Evolutionary conservation across 208 protist genomes (phyloP).

Genomic region (Trypanosoma theileri): DNA sequence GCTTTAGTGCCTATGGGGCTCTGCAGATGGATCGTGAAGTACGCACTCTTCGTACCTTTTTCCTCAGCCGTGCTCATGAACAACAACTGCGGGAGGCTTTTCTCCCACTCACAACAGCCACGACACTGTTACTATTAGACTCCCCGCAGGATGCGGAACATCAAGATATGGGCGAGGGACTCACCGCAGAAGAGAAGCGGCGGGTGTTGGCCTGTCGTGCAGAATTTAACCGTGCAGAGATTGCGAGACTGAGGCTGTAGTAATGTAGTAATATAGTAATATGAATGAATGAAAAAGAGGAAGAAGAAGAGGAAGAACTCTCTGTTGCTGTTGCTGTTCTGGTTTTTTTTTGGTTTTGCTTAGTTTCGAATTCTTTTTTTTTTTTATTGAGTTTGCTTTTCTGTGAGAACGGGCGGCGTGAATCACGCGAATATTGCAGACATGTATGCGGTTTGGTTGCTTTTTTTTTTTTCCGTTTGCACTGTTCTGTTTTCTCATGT

Average conservation of each 20-base stretch:
- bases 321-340: no score
- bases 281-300: slow-evolving; percentile 4
- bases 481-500: background rate
- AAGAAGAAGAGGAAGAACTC: background rate
- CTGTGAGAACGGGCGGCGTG: no score
- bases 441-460: background rate
- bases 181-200: slow-evolving; percentile 76
- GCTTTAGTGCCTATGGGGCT: slow-evolving; percentile 63
- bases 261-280: background rate
- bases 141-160: slow-evolving; percentile 66
- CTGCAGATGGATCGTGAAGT: slow-evolving; percentile 85
- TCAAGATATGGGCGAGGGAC: slow-evolving; percentile 31
- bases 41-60: slow-evolving; percentile 64
- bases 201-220: slow-evolving; percentile 54
- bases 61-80: slow-evolving; percentile 54
- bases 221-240: slow-evolving; percentile 66
- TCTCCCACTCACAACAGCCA: slow-evolving; percentile 42
- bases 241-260: slow-evolving; percentile 53
- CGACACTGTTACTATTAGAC: slow-evolving; percentile 68
- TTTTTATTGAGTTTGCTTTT: slow-evolving; percentile 2
- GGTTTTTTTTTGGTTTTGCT: no score
- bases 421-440: background rate
- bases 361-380: background rate
- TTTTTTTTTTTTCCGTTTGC: background rate
- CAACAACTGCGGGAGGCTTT: slow-evolving; percentile 58